phyloP scores from a whole-genome alignment of 192 early-diverging fungal species.

The Geranomyces variabilis region DNA sequence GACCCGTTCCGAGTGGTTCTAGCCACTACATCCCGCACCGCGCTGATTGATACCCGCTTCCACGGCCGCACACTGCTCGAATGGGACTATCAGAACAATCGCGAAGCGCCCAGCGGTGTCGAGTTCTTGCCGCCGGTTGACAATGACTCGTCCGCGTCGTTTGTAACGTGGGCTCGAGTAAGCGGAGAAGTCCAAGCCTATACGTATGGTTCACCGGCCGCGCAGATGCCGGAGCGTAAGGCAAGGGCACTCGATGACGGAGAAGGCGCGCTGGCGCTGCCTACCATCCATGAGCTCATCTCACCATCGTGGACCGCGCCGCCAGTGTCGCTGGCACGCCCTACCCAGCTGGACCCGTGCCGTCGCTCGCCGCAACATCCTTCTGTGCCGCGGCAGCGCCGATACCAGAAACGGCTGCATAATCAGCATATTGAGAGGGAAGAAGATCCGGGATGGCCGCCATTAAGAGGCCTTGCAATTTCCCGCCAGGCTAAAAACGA shows the following conservation, averaged over 20 bases:
- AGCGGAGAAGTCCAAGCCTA: constrained; percentile 8
- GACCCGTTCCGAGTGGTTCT: constrained; percentile 1
- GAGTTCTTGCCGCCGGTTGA: constrained; percentile 4
- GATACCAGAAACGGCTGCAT: no score
- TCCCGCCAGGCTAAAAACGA: background rate
- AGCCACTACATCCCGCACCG: background rate
- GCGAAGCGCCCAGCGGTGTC: constrained; percentile 16
- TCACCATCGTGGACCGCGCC: constrained; percentile 9
- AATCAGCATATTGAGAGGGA: background rate
- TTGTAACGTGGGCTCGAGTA: background rate
- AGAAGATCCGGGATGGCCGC: background rate
- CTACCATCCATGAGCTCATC: background rate
- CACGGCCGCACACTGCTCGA: constrained; percentile 2
- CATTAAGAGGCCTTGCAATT: background rate
- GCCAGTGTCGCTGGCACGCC: background rate
- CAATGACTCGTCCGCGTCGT: background rate
- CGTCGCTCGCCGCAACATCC: background rate
- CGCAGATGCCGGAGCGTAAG: background rate
- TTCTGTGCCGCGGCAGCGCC: background rate
- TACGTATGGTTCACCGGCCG: constrained; percentile 3
- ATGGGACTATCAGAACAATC: constrained; percentile 20
- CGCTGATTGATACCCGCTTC: constrained; percentile 18
- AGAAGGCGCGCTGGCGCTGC: background rate
- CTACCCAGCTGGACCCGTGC: background rate
- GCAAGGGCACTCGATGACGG: no score